Percentiles rank a stretch among this genome's conserved stretches.
Evolutionary conservation across 805 yeast species (phyloP).

Genomic region (Wickerhamiella slavikovae): DNA sequence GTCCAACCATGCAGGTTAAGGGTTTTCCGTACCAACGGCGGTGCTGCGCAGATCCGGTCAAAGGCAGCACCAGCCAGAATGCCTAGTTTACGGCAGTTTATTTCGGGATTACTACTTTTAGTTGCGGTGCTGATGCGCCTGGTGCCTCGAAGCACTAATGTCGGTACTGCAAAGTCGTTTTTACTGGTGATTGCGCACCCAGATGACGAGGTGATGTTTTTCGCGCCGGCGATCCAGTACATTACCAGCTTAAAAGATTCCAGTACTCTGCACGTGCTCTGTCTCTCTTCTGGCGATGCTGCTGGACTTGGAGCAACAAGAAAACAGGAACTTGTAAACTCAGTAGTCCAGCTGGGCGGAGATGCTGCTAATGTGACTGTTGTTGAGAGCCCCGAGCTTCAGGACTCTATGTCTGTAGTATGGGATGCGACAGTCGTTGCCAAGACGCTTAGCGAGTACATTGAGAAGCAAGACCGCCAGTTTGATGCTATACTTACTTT

Average conservation of each 20-base stretch:
- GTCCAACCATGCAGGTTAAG: too few relatives aligned
- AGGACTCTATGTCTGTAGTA: slow-evolving; percentile 43
- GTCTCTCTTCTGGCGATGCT: slow-evolving; percentile 62
- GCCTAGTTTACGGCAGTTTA: too few relatives aligned
- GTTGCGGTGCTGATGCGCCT: too few relatives aligned
- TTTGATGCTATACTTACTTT: slow-evolving; percentile 39
- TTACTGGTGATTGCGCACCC: slow-evolving; percentile 73
- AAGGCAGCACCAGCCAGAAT: too few relatives aligned
- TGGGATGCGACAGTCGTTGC: slow-evolving; percentile 39
- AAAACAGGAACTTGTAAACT: slow-evolving; percentile 32
- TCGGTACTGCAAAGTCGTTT: slow-evolving; percentile 12
- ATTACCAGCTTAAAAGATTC: slow-evolving; percentile 25
- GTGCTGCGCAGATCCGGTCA: too few relatives aligned
- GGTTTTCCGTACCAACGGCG: too few relatives aligned
- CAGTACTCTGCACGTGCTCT: slow-evolving; percentile 37
- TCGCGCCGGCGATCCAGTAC: slow-evolving; percentile 55
- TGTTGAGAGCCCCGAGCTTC: slow-evolving; percentile 27
- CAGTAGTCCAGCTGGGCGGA: slow-evolving; percentile 36
- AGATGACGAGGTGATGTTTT: slow-evolving; percentile 97
- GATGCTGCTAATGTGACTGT: slow-evolving; percentile 21
- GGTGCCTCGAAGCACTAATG: too few relatives aligned
- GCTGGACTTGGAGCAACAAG: slow-evolving; percentile 53
- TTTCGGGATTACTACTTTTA: too few relatives aligned
- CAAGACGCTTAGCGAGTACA: slow-evolving; percentile 3
- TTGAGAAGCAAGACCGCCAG: slow-evolving; percentile 4